Conservation (phyloP, 495 filamentous ascomycete genomes). For the Amphirosellinia nigrospora region DNA sequence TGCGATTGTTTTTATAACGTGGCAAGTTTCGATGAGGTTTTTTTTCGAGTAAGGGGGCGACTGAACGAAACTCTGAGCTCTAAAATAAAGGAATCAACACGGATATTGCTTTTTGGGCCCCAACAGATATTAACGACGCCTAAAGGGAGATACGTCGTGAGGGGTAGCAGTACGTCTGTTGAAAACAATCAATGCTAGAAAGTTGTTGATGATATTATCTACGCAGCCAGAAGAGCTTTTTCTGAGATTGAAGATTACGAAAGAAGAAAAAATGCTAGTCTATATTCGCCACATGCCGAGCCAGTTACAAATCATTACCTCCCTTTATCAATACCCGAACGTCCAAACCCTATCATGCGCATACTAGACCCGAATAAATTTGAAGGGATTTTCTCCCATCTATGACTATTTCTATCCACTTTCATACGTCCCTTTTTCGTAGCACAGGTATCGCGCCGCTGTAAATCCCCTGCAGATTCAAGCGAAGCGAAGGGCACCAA, state of each 20-base stretch:
- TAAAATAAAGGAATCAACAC: not conserved
- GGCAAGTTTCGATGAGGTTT: no score
- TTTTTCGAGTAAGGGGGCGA: no score
- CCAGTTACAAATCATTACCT: not conserved
- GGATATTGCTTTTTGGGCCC: not conserved
- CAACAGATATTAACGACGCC: not conserved
- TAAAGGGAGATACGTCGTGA: not conserved
- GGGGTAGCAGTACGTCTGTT: not conserved
- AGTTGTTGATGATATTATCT: not conserved
- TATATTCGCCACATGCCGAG: not conserved
- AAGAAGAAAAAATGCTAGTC: not conserved
- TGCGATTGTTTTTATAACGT: not conserved
- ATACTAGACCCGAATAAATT: no score
- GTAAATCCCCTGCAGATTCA: not conserved
- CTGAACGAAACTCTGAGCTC: not conserved
- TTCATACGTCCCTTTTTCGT: not conserved
- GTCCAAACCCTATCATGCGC: not conserved
- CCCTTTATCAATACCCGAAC: not conserved
- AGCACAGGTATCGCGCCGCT: not conserved
- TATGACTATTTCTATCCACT: not conserved
- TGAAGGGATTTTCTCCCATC: not conserved
- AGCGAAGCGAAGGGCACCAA: not conserved
- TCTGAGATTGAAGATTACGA: no score
- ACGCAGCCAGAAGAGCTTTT: not conserved
- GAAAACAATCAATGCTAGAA: not conserved